phyloP scores from a whole-genome alignment of 306 rosid species.

The Acacia melanoxylon region DNA sequence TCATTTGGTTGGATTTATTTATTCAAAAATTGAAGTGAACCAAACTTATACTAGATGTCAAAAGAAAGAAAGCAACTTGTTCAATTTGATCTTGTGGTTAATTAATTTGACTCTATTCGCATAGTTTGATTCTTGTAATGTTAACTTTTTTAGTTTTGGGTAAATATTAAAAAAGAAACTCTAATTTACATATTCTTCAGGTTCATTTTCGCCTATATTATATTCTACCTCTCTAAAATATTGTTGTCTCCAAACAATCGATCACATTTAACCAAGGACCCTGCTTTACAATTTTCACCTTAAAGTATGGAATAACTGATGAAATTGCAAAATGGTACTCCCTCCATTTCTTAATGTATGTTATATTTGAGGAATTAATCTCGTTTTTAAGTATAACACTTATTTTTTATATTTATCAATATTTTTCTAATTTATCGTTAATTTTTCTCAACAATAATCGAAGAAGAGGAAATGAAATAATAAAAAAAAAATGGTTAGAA shows the following conservation, averaged over 20 bases:
- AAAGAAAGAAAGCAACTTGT: not conserved
- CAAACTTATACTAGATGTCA: not conserved
- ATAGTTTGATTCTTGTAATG: not conserved
- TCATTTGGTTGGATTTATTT: not conserved
- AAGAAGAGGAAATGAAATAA: rapidly evolving
- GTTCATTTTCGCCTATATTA: not conserved
- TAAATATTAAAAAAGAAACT: not conserved
- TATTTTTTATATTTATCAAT: too few species aligned
- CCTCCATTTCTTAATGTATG: too few species aligned
- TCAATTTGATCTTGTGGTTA: not conserved
- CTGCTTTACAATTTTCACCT: not conserved
- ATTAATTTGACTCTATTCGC: not conserved
- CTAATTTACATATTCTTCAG: not conserved
- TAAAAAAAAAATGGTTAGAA: too few species aligned
- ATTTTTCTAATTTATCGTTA: too few species aligned
- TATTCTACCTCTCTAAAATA: not conserved
- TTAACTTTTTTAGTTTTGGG: not conserved
- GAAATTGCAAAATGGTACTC: not conserved
- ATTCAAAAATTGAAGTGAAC: not conserved
- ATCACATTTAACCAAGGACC: not conserved
- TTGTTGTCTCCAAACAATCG: not conserved
- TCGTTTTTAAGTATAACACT: too few species aligned
- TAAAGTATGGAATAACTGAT: not conserved
- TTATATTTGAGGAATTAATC: too few species aligned
- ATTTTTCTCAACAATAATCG: too few species aligned